phyloP scores from a whole-genome alignment of 2,329 filamentous ascomycete species.

The Aspergillus pseudoglaucus region DNA sequence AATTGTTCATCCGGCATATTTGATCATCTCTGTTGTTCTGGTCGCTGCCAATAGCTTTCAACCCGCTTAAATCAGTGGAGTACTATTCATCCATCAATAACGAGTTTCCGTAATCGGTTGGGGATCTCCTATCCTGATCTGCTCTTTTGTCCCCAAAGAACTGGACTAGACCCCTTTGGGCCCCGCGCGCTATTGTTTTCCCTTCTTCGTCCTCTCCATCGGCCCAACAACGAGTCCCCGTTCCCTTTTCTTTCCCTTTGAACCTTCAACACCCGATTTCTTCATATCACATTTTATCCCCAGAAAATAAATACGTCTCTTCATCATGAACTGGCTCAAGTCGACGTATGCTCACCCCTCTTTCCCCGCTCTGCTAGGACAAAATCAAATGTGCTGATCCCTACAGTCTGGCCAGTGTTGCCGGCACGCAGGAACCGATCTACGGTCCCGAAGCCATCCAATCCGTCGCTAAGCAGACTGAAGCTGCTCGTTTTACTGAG shows the following conservation, averaged over 20 bases:
- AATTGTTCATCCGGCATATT: neutral
- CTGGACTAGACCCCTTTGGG: conserved; percentile 19
- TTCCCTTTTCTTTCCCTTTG: conserved; percentile 8
- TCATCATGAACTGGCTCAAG: conserved; percentile 92
- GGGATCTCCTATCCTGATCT: neutral
- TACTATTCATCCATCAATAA: neutral
- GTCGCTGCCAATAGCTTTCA: neutral
- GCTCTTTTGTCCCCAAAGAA: conserved; percentile 5
- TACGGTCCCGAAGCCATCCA: conserved; percentile 85
- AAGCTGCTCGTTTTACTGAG: conserved; percentile 73
- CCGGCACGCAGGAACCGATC: conserved; percentile 92
- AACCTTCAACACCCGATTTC: neutral
- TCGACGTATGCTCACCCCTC: conserved; percentile 60
- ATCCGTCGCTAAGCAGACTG: conserved; percentile 74
- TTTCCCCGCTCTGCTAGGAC: conserved; percentile 1
- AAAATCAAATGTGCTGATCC: conserved; percentile 46
- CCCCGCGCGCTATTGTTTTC: conserved; percentile 31
- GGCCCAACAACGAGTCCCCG: conserved; percentile 9
- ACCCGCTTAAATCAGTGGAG: neutral
- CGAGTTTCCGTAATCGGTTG: too few relatives aligned
- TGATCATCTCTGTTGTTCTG: too few relatives aligned
- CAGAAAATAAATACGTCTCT: conserved; percentile 14
- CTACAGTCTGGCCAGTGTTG: conserved; percentile 62
- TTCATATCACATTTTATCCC: conserved; percentile 1
- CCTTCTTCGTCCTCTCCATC: conserved; percentile 11